phyloP scores from a whole-genome alignment of 2,329 filamentous ascomycete species.

The Phyllachora maydis region DNA sequence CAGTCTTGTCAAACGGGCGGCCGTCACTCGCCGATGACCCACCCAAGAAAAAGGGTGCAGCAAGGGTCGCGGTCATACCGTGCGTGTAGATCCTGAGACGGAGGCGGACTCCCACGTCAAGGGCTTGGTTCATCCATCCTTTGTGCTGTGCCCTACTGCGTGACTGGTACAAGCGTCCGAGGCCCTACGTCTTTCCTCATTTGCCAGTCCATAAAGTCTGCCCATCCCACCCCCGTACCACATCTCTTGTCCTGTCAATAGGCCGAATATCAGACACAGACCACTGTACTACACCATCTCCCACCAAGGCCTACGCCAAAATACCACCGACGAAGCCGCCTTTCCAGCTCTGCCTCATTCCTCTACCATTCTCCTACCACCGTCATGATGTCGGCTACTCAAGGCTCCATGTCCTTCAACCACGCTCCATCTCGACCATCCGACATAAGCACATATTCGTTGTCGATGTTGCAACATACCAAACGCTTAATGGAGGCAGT shows the following conservation, averaged over 20 bases:
- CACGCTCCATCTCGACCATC: slow-evolving; percentile 9
- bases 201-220: neutral
- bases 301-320: neutral
- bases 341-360: neutral
- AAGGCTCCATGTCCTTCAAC: slow-evolving; percentile 6
- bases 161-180: too few relatives aligned
- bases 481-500: slow-evolving; percentile 42
- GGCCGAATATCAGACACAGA: neutral
- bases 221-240: neutral
- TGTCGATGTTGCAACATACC: slow-evolving; percentile 43
- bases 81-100: too few relatives aligned
- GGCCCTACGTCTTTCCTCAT: neutral
- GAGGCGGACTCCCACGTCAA: too few relatives aligned
- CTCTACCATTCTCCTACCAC: slow-evolving; percentile 1
- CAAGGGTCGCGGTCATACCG: too few relatives aligned
- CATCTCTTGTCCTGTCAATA: neutral
- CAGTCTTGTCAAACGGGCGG: too few relatives aligned
- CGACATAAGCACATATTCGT: slow-evolving; percentile 23
- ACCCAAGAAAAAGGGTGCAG: too few relatives aligned
- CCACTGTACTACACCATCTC: neutral
- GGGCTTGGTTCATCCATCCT: too few relatives aligned
- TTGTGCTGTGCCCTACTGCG: too few relatives aligned
- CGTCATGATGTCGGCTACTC: slow-evolving; percentile 7
- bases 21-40: too few relatives aligned
- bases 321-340: neutral